Conservation (phyloP, 176 grass and related monocot genomes). For the Phoenix roebelenii region DNA sequence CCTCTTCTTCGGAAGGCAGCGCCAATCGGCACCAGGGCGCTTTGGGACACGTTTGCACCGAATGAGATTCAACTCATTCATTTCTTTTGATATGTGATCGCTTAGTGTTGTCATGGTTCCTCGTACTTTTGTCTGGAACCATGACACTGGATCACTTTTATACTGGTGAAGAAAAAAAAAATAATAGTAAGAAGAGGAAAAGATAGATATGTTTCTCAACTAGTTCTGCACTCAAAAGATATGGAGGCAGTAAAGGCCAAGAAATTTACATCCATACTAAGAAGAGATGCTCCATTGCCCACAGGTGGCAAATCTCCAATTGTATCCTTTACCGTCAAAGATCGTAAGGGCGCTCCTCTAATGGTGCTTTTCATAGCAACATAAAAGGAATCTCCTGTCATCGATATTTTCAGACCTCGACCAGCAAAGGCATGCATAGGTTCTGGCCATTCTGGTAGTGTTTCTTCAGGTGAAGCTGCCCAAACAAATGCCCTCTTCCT, state of each 20-base stretch:
- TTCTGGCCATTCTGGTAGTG: constrained; percentile 90
- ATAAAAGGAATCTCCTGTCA: constrained; percentile 68
- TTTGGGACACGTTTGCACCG: constrained; percentile 54
- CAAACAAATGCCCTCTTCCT: constrained; percentile 95
- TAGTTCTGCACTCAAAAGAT: too few relatives aligned
- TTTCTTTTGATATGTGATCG: constrained; percentile 79
- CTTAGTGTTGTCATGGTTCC: constrained; percentile 19
- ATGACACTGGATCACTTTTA: constrained; percentile 58
- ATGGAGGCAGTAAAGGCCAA: too few relatives aligned
- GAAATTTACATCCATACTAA: constrained; percentile 55
- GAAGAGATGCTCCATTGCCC: constrained; percentile 61
- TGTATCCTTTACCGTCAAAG: constrained; percentile 81
- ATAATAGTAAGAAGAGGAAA: neutral
- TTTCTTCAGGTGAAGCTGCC: constrained; percentile 87
- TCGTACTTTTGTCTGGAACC: constrained; percentile 92
- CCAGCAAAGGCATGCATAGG: constrained; percentile 87
- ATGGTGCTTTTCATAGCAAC: constrained; percentile 63
- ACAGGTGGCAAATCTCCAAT: constrained; percentile 76
- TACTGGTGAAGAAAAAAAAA: constrained; percentile 36
- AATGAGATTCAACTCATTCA: constrained; percentile 71
- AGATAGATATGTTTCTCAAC: too few relatives aligned
- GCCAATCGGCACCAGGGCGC: constrained; percentile 61
- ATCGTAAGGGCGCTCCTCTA: constrained; percentile 70
- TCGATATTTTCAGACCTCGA: constrained; percentile 64
- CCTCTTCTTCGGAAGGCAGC: constrained; percentile 56